These are phyloP conservation scores for Fagopyrum homotropicum DNA, from an alignment of 148 eudicot genomes.

Conservation along the genomic window DNA sequence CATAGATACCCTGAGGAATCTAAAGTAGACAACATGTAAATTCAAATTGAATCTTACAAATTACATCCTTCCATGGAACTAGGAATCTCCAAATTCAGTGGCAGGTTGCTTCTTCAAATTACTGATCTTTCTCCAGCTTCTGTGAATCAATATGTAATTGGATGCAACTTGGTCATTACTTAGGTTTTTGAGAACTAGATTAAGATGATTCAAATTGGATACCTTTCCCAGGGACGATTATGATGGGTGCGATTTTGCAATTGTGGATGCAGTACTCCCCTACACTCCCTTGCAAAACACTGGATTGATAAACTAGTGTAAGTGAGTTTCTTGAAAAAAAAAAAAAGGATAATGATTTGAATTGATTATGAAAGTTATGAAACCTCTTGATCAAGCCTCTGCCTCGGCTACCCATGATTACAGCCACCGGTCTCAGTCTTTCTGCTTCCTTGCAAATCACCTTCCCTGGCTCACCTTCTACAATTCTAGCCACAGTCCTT, in stretches of 20 bases:
- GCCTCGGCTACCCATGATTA: constrained; percentile 84
- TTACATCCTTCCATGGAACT: not conserved
- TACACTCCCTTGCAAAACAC: constrained; percentile 92
- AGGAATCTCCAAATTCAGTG: not conserved
- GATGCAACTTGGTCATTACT: not conserved
- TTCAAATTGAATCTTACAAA: not conserved
- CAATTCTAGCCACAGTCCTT: constrained; percentile 54
- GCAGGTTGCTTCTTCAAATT: constrained; percentile 22
- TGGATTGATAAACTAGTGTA: constrained; percentile 16
- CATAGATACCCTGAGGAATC: not conserved
- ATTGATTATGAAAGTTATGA: not conserved
- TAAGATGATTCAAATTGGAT: constrained; percentile 3
- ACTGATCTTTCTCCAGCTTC: constrained; percentile 83
- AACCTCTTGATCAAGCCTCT: constrained; percentile 78
- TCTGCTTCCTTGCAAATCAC: constrained; percentile 84
- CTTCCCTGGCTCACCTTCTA: constrained; percentile 89
- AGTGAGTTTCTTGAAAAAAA: not conserved
- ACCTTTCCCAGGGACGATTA: constrained; percentile 93
- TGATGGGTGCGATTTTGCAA: constrained; percentile 71
- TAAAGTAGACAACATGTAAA: not conserved
- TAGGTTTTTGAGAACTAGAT: not conserved
- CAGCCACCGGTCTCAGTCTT: constrained; percentile 77
- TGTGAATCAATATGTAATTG: constrained; percentile 16
- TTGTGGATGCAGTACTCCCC: constrained; percentile 86
- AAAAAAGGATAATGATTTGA: not conserved